phyloP scores from a whole-genome alignment of 2,329 filamentous ascomycete species.

The Epichloe bromicola region DNA sequence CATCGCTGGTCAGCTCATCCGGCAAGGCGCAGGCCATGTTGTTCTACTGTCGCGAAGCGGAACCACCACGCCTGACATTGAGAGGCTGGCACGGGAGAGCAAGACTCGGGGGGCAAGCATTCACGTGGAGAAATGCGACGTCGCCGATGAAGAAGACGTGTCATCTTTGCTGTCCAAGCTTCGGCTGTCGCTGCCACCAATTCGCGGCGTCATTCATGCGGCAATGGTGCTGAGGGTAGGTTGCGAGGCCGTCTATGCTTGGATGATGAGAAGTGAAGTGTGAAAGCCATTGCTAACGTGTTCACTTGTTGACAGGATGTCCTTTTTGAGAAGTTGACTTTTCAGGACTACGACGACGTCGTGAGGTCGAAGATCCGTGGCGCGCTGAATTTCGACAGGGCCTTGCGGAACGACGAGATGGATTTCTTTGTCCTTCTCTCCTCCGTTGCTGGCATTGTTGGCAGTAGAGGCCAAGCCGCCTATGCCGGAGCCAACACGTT shows the following conservation, averaged over 20 bases:
- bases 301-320: slow-evolving; percentile 22
- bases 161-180: slow-evolving; percentile 13
- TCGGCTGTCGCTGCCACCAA: slow-evolving; percentile 18
- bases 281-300: background rate
- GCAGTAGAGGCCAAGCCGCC: slow-evolving; percentile 37
- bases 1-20: slow-evolving; percentile 35
- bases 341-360: slow-evolving; percentile 33
- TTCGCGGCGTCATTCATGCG: slow-evolving; percentile 31
- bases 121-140: slow-evolving; percentile 34
- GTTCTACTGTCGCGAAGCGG: slow-evolving; percentile 36
- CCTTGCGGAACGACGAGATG: slow-evolving; percentile 23
- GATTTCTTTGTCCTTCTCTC: slow-evolving; percentile 45
- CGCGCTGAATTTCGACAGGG: slow-evolving; percentile 40
- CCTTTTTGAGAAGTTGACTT: slow-evolving; percentile 40
- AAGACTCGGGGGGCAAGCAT: slow-evolving; percentile 26
- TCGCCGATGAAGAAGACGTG: slow-evolving; percentile 24
- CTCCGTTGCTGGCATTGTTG: slow-evolving; percentile 36
- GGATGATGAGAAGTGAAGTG: no score
- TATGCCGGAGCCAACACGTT: slow-evolving; percentile 39
- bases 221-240: slow-evolving; percentile 29
- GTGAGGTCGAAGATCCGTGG: slow-evolving; percentile 39
- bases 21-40: slow-evolving; percentile 33
- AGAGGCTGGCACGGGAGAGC: slow-evolving; percentile 26
- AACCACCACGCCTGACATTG: slow-evolving; percentile 25
- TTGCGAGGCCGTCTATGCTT: background rate